A percentile compares a stretch with the other conserved stretches of the same genome.
Evolutionary conservation across 441 rosid genomes (phyloP).

Genomic region (Corymbia citriodora): DNA sequence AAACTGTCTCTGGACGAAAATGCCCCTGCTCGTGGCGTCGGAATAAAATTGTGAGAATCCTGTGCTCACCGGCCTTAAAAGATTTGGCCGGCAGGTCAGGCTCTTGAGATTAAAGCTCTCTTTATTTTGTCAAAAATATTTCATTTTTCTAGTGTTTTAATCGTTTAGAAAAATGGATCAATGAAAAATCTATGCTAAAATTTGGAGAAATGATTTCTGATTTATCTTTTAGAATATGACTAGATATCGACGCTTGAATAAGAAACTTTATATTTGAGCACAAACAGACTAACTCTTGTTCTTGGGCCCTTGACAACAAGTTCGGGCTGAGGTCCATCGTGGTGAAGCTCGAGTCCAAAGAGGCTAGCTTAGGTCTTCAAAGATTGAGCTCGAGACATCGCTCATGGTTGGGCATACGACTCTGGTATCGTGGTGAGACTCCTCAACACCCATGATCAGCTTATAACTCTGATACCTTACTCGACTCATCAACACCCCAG

Average conservation of each 20-base stretch:
- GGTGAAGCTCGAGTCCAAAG: neutral
- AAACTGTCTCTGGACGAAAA: neutral
- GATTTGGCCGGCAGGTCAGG: neutral
- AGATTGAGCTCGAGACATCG: neutral
- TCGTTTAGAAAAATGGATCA: neutral
- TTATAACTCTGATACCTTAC: neutral
- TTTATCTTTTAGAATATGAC: no score
- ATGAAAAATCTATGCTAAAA: no score
- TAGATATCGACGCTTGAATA: neutral
- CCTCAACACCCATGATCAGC: rapidly evolving
- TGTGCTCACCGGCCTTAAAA: neutral
- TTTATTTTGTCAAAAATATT: rapidly evolving
- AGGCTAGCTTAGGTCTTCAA: neutral
- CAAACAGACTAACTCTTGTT: neutral
- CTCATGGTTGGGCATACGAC: neutral
- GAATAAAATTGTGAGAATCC: neutral
- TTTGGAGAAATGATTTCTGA: no score
- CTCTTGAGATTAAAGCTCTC: no score
- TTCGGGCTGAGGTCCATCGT: rapidly evolving
- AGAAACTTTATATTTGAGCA: neutral
- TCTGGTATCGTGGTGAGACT: rapidly evolving
- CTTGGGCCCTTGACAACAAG: neutral
- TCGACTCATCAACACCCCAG: rapidly evolving
- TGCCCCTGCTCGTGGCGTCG: neutral
- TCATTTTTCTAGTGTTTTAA: no score